These are phyloP conservation scores for Arxiozyma slooffiae DNA, from an alignment of 1,139 yeast genomes.

Conservation along the genomic window DNA sequence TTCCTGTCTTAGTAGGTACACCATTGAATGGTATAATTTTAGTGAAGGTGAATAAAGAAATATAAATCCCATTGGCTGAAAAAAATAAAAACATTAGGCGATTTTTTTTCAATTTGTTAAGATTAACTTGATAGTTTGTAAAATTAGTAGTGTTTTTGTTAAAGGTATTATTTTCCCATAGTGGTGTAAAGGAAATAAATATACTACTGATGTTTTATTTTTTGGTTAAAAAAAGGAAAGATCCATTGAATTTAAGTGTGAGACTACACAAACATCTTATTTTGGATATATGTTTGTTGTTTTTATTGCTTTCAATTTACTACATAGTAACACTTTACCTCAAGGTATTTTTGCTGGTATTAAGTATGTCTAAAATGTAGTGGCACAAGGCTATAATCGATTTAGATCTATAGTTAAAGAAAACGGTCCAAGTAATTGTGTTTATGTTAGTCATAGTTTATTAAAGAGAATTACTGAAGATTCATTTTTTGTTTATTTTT, in stretches of 20 bases:
- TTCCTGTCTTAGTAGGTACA: conserved; percentile 77
- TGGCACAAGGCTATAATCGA: conserved; percentile 41
- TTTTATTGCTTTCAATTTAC: conserved; percentile 67
- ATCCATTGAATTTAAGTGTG: conserved; percentile 42
- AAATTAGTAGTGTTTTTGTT: conserved; percentile 49
- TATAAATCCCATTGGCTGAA: conserved; percentile 46
- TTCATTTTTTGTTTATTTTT: conserved; percentile 24
- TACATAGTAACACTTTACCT: conserved; percentile 39
- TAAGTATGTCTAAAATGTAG: conserved; percentile 59
- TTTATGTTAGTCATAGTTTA: conserved; percentile 32
- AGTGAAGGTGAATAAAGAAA: conserved; percentile 33
- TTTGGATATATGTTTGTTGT: conserved; percentile 88
- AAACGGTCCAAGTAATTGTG: conserved; percentile 68
- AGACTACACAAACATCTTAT: conserved; percentile 64
- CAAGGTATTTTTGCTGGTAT: conserved; percentile 50
- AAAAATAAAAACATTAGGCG: conserved; percentile 29
- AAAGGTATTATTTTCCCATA: conserved; percentile 80
- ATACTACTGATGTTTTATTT: conserved; percentile 53
- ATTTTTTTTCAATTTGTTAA: conserved; percentile 37
- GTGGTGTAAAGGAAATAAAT: conserved; percentile 25
- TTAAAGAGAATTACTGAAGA: conserved; percentile 29
- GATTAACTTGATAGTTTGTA: conserved; percentile 35
- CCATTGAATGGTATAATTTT: conserved; percentile 42
- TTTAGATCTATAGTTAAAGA: conserved; percentile 33
- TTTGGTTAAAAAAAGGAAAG: conserved; percentile 35